Evolutionary conservation across 179 eudicot genomes (phyloP).

Genomic region (Kewa caespitosa): DNA sequence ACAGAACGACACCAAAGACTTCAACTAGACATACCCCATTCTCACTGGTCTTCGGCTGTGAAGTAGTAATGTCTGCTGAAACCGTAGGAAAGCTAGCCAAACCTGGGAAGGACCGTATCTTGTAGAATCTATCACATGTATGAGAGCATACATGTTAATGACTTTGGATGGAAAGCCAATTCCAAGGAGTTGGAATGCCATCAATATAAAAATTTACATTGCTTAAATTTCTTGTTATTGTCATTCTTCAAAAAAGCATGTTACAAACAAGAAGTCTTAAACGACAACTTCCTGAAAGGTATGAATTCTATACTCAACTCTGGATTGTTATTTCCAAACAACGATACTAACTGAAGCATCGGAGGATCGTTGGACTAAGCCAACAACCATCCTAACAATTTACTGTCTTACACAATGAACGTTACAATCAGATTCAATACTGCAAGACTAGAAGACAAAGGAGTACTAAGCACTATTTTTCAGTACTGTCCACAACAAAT

Average conservation of each 20-base stretch:
- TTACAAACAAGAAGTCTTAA: neutral
- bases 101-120: neutral
- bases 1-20: neutral
- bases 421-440: too few relatives aligned
- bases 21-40: neutral
- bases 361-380: neutral
- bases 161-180: too few relatives aligned
- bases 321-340: neutral
- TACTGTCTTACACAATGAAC: neutral
- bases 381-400: neutral
- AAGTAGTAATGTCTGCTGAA: neutral
- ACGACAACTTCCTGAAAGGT: neutral
- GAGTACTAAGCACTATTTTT: too few relatives aligned
- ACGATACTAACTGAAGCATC: too few relatives aligned
- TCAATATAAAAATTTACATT: neutral
- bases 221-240: neutral
- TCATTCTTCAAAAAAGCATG: neutral
- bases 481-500: too few relatives aligned
- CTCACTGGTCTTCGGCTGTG: too few relatives aligned
- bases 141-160: neutral
- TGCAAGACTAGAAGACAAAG: too few relatives aligned
- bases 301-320: neutral
- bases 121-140: neutral
- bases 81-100: neutral
- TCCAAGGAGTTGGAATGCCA: neutral